These are phyloP conservation scores for Tanacetum coccineum DNA, from an alignment of 129 eudicot species.

Conservation along the genomic window DNA sequence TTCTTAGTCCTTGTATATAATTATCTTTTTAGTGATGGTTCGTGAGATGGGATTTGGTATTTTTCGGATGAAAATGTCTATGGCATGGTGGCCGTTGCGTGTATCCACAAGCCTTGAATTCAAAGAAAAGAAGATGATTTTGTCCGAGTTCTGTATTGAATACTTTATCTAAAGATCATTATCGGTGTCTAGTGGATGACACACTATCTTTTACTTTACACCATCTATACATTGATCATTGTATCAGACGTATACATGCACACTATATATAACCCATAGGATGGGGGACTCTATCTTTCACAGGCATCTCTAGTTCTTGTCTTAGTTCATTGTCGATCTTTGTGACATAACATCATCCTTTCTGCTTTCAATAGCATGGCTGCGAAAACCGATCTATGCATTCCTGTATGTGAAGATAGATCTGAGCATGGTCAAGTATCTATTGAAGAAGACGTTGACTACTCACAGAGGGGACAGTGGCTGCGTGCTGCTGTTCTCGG, in stretches of 20 bases:
- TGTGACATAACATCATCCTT: neutral
- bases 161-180: slow-evolving; percentile 18
- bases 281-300: slow-evolving; percentile 15
- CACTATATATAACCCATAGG: slow-evolving; percentile 22
- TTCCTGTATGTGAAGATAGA: slow-evolving; percentile 18
- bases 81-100: slow-evolving; percentile 10
- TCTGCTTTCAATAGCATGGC: slow-evolving; percentile 25
- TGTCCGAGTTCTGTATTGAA: neutral
- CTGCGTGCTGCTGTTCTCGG: slow-evolving; percentile 35
- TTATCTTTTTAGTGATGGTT: too few species aligned
- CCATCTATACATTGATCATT: neutral
- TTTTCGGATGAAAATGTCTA: neutral
- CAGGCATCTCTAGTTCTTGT: slow-evolving; percentile 4
- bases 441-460: slow-evolving; percentile 18
- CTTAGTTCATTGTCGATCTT: slow-evolving; percentile 1
- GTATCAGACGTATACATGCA: neutral
- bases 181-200: slow-evolving; percentile 24
- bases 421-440: slow-evolving; percentile 3
- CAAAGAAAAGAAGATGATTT: neutral
- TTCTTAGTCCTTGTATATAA: neutral
- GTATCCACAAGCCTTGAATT: slow-evolving; percentile 16
- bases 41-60: neutral
- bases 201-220: slow-evolving; percentile 18
- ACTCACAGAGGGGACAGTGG: slow-evolving; percentile 43
- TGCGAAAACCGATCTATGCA: slow-evolving; percentile 12